phyloP scores from a whole-genome alignment of 208 protist genomes.

The Sergeia podlipaevii region DNA sequence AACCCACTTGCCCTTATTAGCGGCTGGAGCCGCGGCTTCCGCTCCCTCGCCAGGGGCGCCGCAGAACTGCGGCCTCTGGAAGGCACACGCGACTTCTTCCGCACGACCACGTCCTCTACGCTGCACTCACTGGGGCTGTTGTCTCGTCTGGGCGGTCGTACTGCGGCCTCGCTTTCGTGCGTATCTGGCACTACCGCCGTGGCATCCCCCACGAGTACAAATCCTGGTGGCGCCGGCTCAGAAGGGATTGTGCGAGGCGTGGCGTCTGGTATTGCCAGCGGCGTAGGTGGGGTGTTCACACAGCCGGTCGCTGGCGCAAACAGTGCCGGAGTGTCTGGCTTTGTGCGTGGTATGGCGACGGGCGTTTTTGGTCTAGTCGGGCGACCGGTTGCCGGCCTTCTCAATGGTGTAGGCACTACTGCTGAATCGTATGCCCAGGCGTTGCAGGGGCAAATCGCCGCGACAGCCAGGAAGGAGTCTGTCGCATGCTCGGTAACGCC shows the following conservation, averaged over 20 bases:
- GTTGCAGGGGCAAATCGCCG: too few relatives aligned
- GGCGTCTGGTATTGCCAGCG: constrained; percentile 25
- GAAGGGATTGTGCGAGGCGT: constrained; percentile 26
- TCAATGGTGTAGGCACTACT: constrained; percentile 50
- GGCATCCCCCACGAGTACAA: neutral
- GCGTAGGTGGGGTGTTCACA: constrained; percentile 38
- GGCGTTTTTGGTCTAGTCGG: constrained; percentile 58
- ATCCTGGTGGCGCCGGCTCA: neutral
- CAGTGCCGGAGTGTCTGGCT: constrained; percentile 38
- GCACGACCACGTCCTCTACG: constrained; percentile 51
- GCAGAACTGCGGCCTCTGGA: constrained; percentile 25
- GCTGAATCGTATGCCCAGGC: constrained; percentile 51
- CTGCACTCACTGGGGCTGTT: constrained; percentile 70
- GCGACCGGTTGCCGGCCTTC: constrained; percentile 47
- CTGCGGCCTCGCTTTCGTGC: constrained; percentile 16
- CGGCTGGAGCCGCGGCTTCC: constrained; percentile 53
- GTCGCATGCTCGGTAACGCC: too few relatives aligned
- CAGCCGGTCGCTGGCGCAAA: constrained; percentile 41
- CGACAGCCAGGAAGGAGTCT: too few relatives aligned
- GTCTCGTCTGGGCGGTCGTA: constrained; percentile 47
- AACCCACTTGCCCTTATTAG: constrained; percentile 64
- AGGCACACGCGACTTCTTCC: constrained; percentile 47
- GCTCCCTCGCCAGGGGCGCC: constrained; percentile 34
- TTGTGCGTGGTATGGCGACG: constrained; percentile 42
- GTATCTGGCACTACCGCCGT: neutral